Base-by-base conservation (phyloP, 108 stramenopile species). In the Skeletonema menzelii region DNA sequence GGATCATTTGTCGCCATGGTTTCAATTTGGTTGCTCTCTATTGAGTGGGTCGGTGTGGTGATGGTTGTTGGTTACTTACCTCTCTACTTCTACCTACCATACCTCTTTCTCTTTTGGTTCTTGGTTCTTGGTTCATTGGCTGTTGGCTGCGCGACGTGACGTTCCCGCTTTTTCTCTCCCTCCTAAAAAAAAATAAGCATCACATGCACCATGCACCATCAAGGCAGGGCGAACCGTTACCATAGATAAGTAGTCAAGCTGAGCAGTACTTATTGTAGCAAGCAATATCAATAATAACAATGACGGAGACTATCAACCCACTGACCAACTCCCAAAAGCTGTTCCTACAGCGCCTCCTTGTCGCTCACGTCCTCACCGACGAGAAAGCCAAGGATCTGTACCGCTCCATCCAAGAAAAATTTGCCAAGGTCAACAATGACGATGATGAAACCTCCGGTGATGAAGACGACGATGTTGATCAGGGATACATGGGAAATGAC, bases 311-410 rank as follows among this genome's bases (percentile, higher is more conserved):
- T 20, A 76, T 84, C 53, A 53, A 34, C 20, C 84, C 86, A 59
- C 85, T 92, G 27, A 46, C 85, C 30, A 59, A 74, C 63, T 84
- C 76, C 44, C 91, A 92, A 73, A 79, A 92, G 60, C 57, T 84
- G 24, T 78, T 92, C 69, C 84, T 89, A 56, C 91, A 92, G 63
- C 79, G 86, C 40, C 82, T 92, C 58, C 73, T 92, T 61, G 88
- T 85, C 15, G 49, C 57, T 3, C 87, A 88, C 65, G 80, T 80
- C 73, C 59, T 92, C 40, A 74, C 82, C 46, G 75, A 88, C 71
- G 55, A 70, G 0, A 63, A 88, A 35, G 86, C 87, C 49, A 56
- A 69, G 31, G 57, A 65, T 10, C 63, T 87, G 17, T 84, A 81
- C 73, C 32, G 62, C 15, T 62, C 78, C 38, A 72, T 86, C 59